Evolutionary conservation across 345 rosid species (phyloP).

Genomic region (Eucalyptus polybractea): DNA sequence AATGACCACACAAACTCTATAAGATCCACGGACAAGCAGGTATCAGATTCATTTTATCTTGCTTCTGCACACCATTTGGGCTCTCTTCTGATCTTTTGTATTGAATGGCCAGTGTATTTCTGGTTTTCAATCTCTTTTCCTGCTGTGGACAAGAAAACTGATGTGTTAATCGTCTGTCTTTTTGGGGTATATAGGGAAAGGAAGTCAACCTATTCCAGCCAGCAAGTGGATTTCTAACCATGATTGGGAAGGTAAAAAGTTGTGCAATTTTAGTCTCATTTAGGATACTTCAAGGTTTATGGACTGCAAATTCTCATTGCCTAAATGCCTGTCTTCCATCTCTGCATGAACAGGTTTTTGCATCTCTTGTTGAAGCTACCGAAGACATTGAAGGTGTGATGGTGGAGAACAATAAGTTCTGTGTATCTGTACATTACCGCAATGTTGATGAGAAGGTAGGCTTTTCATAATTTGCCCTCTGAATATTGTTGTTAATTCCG

Average conservation of each 20-base stretch:
- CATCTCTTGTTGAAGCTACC: slow-evolving; percentile 48
- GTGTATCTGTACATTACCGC: slow-evolving; percentile 92
- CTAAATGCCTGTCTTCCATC: not conserved
- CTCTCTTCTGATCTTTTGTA: not conserved
- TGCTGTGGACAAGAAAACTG: not conserved
- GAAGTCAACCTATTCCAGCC: slow-evolving; percentile 38
- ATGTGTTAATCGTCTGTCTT: not conserved
- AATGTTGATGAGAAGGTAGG: slow-evolving; percentile 71
- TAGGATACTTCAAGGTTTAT: not conserved
- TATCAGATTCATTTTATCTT: not conserved
- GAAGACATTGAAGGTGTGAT: slow-evolving; percentile 57
- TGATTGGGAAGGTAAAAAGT: slow-evolving; percentile 22
- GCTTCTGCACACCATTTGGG: not conserved
- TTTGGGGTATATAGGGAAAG: slow-evolving; percentile 7
- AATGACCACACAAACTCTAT: slow-evolving; percentile 24
- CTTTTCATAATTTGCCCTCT: not conserved
- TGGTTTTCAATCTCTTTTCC: not conserved
- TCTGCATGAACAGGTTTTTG: slow-evolving; percentile 33
- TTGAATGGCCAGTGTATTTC: not conserved
- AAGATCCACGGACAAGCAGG: slow-evolving; percentile 47
- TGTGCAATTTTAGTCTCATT: not conserved
- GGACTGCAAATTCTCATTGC: not conserved
- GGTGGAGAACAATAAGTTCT: slow-evolving; percentile 86
- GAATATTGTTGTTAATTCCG: not conserved
- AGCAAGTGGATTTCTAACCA: slow-evolving; percentile 31